Conservation (phyloP, 805 yeast species). For the Cyberlindnera maritima region DNA sequence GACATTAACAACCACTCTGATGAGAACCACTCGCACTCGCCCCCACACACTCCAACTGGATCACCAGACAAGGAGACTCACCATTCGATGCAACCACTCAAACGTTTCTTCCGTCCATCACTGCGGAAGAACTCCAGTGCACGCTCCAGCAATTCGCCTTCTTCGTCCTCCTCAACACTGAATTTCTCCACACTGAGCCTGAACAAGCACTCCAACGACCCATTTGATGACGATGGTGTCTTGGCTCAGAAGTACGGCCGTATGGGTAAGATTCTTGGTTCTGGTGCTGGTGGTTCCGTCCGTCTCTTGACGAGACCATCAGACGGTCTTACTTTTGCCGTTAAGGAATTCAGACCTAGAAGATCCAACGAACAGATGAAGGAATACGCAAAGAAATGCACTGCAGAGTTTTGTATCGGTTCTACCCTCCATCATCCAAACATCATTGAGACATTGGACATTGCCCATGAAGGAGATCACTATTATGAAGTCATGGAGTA, state of each 20-base stretch:
- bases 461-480: slow-evolving; percentile 53
- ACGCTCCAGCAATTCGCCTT: slow-evolving; percentile 2
- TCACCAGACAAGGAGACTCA: slow-evolving; percentile 10
- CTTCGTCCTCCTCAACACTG: slow-evolving; percentile 8
- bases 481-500: slow-evolving; percentile 85
- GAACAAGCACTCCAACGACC: slow-evolving; percentile 10
- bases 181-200: slow-evolving; percentile 1
- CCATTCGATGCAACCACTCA: slow-evolving; percentile 23
- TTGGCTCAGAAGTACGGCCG: slow-evolving; percentile 65
- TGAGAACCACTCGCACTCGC: slow-evolving; percentile 2
- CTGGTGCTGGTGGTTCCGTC: slow-evolving; percentile 91
- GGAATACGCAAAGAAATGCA: slow-evolving; percentile 82
- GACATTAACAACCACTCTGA: neutral
- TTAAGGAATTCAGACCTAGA: slow-evolving; percentile 75
- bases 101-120: slow-evolving; percentile 25
- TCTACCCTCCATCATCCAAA: slow-evolving; percentile 80
- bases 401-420: slow-evolving; percentile 87
- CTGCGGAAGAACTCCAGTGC: slow-evolving; percentile 17
- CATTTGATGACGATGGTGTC: slow-evolving; percentile 47
- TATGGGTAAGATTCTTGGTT: slow-evolving; percentile 71
- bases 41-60: slow-evolving; percentile 1
- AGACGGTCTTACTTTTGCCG: slow-evolving; percentile 75
- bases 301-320: slow-evolving; percentile 63
- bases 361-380: slow-evolving; percentile 66
- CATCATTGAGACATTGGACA: slow-evolving; percentile 74